These are phyloP conservation scores for Talaromyces trachyspermus DNA, from an alignment of 495 filamentous ascomycete genomes.

Conservation along the genomic window DNA sequence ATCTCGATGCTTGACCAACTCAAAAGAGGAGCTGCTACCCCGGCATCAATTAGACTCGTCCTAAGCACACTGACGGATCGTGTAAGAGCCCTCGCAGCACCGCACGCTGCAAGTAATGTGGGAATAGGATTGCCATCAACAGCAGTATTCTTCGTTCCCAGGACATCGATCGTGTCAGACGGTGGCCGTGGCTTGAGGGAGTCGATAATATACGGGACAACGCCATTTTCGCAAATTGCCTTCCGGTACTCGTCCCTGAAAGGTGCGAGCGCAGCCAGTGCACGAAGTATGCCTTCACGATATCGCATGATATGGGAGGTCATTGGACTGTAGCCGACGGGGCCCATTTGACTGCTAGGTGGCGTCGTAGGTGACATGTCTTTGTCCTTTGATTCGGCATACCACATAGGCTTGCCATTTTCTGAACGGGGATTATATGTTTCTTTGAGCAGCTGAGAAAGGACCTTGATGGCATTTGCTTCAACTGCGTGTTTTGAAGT, in stretches of 20 bases:
- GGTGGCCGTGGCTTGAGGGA: constrained; percentile 58
- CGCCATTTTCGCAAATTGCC: constrained; percentile 69
- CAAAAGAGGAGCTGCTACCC: constrained; percentile 70
- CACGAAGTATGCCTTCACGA: constrained; percentile 69
- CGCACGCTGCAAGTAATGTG: constrained; percentile 82
- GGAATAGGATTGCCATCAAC: constrained; percentile 43
- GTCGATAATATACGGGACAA: constrained; percentile 74
- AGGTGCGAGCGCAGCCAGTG: constrained; percentile 67
- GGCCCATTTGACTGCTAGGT: constrained; percentile 42
- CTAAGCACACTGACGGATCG: constrained; percentile 76
- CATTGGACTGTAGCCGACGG: constrained; percentile 52
- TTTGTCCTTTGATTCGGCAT: constrained; percentile 24
- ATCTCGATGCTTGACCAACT: constrained; percentile 65
- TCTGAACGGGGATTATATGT: constrained; percentile 45
- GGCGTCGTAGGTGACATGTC: constrained; percentile 13
- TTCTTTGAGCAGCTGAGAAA: constrained; percentile 72
- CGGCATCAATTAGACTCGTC: constrained; percentile 80
- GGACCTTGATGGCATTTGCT: constrained; percentile 61
- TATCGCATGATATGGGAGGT: constrained; percentile 68
- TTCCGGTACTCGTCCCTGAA: constrained; percentile 84
- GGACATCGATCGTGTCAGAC: constrained; percentile 21
- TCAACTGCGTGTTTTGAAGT: constrained; percentile 77
- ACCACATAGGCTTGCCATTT: constrained; percentile 31
- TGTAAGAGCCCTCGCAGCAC: constrained; percentile 65
- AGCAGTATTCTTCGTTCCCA: constrained; percentile 30